A percentile compares a stretch with the other conserved stretches of the same genome.
These are phyloP conservation scores for Chlamydomonas schloesseri DNA, from an alignment of 139 green algal species.

Conservation along the genomic window DNA sequence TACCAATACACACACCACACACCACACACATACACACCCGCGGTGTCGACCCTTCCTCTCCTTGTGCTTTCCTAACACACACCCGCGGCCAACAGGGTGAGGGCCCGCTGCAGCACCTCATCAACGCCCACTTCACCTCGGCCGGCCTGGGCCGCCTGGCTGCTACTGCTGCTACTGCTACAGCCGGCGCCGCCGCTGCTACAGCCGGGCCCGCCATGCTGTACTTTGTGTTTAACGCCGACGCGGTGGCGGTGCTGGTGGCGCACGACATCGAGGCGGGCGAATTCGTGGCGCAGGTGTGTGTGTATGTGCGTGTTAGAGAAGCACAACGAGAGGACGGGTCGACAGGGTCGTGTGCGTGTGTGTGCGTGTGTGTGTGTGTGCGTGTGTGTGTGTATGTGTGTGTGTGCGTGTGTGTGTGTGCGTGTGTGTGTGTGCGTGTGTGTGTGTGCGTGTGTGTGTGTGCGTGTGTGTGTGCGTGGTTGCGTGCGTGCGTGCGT, in stretches of 20 bases:
- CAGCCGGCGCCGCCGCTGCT: not conserved
- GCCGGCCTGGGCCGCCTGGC: constrained; percentile 31
- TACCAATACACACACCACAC: too few species aligned
- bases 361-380: not conserved
- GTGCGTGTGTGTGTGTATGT: too few species aligned
- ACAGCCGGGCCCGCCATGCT: constrained; percentile 85
- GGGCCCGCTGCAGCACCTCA: constrained; percentile 82
- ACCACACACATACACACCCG: not conserved
- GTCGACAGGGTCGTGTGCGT: not conserved
- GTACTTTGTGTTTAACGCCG: constrained; percentile 95
- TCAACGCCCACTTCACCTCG: constrained; percentile 92
- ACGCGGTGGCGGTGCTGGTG: constrained; percentile 89
- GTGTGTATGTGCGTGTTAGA: constrained; percentile 34
- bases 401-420: too few species aligned
- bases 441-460: too few species aligned
- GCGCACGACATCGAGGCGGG: constrained; percentile 87
- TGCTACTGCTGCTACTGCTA: not conserved
- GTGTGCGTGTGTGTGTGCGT: too few species aligned
- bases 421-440: too few species aligned
- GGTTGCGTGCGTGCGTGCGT: too few species aligned
- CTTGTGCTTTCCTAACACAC: not conserved
- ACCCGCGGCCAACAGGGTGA: constrained; percentile 37
- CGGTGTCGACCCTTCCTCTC: not conserved
- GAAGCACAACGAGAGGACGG: not conserved
- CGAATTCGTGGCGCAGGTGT: constrained; percentile 95